Evolutionary conservation across 495 filamentous ascomycete species (phyloP), one percentile per base, ranked within the genome.

Genomic region (Penicillium salamii): DNA sequence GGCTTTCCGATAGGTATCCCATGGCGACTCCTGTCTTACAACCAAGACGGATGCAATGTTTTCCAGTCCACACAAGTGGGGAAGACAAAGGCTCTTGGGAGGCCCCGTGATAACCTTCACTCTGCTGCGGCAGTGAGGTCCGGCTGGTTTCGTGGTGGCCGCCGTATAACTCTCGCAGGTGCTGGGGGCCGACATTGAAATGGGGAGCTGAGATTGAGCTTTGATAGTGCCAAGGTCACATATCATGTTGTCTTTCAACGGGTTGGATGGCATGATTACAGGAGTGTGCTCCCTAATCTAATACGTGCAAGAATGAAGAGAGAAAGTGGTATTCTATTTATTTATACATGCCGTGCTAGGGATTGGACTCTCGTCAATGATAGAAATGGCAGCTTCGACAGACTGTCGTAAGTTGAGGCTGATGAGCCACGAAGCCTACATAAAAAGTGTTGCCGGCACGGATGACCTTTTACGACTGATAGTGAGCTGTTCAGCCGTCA

Each of bases 21-120:
- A 51, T 32, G 20, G 48, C 6, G 21, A 51, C 31, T 51, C 48
- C 14, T 43, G 32, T 51, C 40, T 42, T 24, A 51, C 20, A 44
- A 51, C 17, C n/a, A 51, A 29, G 12, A 26, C 8, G 23, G 23
- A 26, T 26, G 23, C 8, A 26, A 26, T 26, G 23, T 26, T 26
- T 26, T 26, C 23, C 8, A 26, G 23, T 4, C 23, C 8, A 26
- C 8, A 26, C 8, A 26, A 26, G 23, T 26, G 23, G 23, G 23
- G 23, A 4, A 26, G 23, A 26, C 8, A 26, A 26, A 26, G 23
- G 23, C 8, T 26, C 8, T 52, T 52, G 5, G 23, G 24, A 42
- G 24, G 24, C 24, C 40, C 24, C 1, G 28, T 49, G 3, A 49
- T n/a, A 39, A 33, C 13, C 28, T 49, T 49, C 9, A 20, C 20